phyloP scores from a whole-genome alignment of 331 rosid genomes.

The Telfairia occidentalis region DNA sequence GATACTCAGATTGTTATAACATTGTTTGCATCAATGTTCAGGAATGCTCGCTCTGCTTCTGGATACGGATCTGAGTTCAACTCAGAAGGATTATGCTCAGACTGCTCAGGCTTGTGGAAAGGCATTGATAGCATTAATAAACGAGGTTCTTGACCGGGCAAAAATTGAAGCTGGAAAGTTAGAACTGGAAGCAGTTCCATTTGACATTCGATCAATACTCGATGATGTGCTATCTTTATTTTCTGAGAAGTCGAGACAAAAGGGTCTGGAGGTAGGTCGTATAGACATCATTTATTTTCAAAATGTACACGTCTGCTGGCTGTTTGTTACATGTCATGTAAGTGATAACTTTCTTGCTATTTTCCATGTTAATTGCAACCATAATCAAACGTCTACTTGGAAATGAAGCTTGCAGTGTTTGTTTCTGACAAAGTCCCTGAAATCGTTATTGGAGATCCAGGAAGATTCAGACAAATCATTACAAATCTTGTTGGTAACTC shows the following conservation, averaged over 20 bases:
- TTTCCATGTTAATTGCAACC: neutral
- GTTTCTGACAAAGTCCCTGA: constrained; percentile 94
- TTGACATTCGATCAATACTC: constrained; percentile 75
- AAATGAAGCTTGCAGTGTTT: constrained; percentile 78
- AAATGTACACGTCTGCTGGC: constrained; percentile 5
- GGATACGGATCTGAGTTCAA: constrained; percentile 75
- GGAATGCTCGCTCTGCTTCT: constrained; percentile 98
- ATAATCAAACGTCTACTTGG: constrained; percentile 18
- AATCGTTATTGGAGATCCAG: constrained; percentile 81
- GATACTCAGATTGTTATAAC: neutral
- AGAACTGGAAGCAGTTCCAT: constrained; percentile 95
- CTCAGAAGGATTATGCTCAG: constrained; percentile 92
- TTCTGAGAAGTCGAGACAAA: constrained; percentile 88
- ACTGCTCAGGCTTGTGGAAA: constrained; percentile 96
- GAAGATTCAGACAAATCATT: constrained; percentile 91
- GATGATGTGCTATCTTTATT: constrained; percentile 94
- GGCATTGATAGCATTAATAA: constrained; percentile 82
- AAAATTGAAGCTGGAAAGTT: constrained; percentile 93
- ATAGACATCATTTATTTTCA: neutral
- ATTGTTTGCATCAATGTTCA: constrained; percentile 25
- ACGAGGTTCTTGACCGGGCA: constrained; percentile 96
- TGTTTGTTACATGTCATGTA: constrained; percentile 1
- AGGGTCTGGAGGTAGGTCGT: constrained; percentile 73
- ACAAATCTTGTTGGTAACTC: constrained; percentile 98
- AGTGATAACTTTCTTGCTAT: neutral